Evolutionary conservation across 768 basidiomycete species (phyloP), one percentile per base, ranked within the genome.

Genomic region (Pisolithus orientalis): DNA sequence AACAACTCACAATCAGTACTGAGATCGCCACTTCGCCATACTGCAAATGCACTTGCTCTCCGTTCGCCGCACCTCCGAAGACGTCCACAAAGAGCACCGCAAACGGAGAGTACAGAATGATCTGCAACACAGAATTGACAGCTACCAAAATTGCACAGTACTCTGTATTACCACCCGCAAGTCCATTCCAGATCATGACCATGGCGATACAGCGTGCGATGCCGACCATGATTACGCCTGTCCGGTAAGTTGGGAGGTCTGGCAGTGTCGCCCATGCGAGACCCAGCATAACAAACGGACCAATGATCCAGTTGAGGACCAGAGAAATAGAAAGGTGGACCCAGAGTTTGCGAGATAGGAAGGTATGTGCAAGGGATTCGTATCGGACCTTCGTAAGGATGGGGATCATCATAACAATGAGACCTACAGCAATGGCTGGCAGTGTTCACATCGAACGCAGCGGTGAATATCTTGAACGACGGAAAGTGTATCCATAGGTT

Each of bases 361-460:
- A 77, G 28, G 89, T 65, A 9, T 62, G 53, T 0, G 83, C 83
- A 1, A 93, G 75, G 1, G 70, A 63, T 64, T 92, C 90, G 64
- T 88, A 92, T 61, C 85, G 84, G 9, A 90, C 84, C 68, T 83
- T 84, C 43, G 83, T 81, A 49, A 85, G 76, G 37, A 84, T 78
- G 2, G 89, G 90, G 86, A 87, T 90, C 86, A 92, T 92, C 82
- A 93, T 93, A 48, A 91, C 71, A 16, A 92, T 79, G 37, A 93
- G 78, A 1, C 90, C 91, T 39, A 91, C 73, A 14, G 84, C 84
- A 44, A 92, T 88, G 1, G 89, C 90, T 92, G 55, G 21, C 32
- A 25, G 37, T 29, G 32, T 17, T n/a, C 31, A 21, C 9, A 42
- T 42, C 24, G 50, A 21, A 14, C 24, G 17, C 31, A 16, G 34